phyloP scores from a whole-genome alignment of 169 alveolate genomes.

The Eimeria praecox region DNA sequence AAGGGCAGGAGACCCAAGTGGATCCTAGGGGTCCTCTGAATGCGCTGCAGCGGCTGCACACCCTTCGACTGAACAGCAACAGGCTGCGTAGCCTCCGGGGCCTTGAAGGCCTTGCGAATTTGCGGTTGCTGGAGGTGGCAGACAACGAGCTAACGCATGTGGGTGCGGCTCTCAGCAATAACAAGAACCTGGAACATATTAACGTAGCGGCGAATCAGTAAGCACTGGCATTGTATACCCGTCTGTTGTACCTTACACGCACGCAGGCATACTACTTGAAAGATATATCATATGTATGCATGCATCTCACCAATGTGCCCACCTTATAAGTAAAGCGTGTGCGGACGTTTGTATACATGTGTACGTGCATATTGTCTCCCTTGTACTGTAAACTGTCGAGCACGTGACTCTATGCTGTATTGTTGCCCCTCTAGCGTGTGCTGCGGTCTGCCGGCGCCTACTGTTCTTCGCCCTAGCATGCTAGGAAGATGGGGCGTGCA shows the following conservation, averaged over 20 bases:
- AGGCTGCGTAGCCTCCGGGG: conserved; percentile 63
- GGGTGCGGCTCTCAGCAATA: conserved; percentile 58
- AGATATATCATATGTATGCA: background rate
- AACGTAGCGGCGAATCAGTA: conserved; percentile 80
- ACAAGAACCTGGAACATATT: conserved; percentile 58
- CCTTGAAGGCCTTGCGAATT: conserved; percentile 12
- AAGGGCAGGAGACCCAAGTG: background rate
- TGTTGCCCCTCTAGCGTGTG: background rate
- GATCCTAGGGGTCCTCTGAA: background rate
- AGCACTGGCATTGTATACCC: conserved; percentile 7
- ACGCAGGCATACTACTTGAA: background rate
- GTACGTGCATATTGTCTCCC: background rate
- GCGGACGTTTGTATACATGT: background rate
- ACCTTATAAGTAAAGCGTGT: background rate
- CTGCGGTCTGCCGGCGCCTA: background rate
- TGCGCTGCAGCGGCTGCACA: conserved; percentile 65
- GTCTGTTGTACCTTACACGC: background rate
- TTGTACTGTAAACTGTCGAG: background rate
- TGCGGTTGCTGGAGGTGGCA: conserved; percentile 68
- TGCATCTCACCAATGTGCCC: background rate
- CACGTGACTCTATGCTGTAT: background rate
- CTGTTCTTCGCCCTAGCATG: background rate
- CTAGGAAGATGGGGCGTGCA: background rate
- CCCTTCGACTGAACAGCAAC: conserved; percentile 74
- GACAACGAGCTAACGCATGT: conserved; percentile 71